Base-by-base conservation (phyloP, 495 filamentous ascomycete species). In the Sordaria brevicollis region DNA sequence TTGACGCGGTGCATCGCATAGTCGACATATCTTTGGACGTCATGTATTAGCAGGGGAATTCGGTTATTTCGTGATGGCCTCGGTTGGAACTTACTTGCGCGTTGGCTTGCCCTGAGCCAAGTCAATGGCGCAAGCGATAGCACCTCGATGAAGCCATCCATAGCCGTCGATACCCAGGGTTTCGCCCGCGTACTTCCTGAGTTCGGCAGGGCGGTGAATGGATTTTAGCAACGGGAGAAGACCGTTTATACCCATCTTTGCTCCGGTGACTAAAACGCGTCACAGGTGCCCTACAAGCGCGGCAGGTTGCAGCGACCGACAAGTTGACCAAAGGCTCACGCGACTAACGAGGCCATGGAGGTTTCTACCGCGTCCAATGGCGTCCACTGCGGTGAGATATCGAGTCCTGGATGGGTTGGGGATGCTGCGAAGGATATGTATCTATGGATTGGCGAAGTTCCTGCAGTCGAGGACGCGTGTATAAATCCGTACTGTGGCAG, bases 91-190 rank as follows among this genome's bases (percentile, higher is more conserved):
- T 73, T 83, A 96, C 92, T 93, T 96, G 67, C 86, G 88, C 5
- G 93, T 97, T 21, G 93, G 93, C 78, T 91, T 93, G 73, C 90
- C 92, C 73, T 93, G 84, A 35, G 94, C 96, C 65, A 99, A 85
- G 71, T 98, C 96, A 71, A 96, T 89, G 68, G 94, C 91, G 78
- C 95, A 99, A 31, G 93, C 85, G 66, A 96, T 88, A 31, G 93
- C 92, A 35, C 94, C 96, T 72, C 96, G 91, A 78, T 99, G 96
- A 37, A 99, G 89, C 96, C 96, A 99, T 76, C 93, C 95, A 84
- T 99, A 99, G 69, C 91, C 94, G 79, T 99, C 96, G 17, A 99
- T 88, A 3, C 91, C 96, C 49, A 99, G 86, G 3, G 92, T 96
- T 78, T 94, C 90, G 35, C 94, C 94, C 13, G 86, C 85, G 78